phyloP scores from a whole-genome alignment of 768 basidiomycete genomes.

The Botryobasidium botryosum region DNA sequence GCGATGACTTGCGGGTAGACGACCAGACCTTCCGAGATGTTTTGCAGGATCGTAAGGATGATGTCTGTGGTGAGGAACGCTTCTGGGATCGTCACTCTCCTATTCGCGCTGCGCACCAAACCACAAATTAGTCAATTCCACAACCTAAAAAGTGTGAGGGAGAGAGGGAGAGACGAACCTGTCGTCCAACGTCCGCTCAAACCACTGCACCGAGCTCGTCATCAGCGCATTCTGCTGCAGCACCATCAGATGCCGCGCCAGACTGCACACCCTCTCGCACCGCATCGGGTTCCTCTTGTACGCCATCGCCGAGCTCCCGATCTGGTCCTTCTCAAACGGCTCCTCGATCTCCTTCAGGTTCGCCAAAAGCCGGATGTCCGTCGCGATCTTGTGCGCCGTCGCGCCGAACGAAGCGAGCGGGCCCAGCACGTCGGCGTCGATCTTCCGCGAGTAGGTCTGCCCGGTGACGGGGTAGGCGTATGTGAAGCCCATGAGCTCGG shows the following conservation, averaged over 20 bases:
- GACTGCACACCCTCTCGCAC: slow-evolving; percentile 89
- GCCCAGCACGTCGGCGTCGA: slow-evolving; percentile 82
- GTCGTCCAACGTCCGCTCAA: slow-evolving; percentile 95
- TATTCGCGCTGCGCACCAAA: slow-evolving; percentile 73
- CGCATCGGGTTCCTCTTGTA: slow-evolving; percentile 99
- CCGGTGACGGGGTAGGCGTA: slow-evolving; percentile 97
- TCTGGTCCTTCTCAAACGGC: slow-evolving; percentile 97
- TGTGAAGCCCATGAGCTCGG: slow-evolving; percentile 77
- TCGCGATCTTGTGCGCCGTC: slow-evolving; percentile 95
- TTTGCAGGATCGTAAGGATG: slow-evolving; percentile 85
- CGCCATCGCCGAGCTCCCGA: slow-evolving; percentile 94
- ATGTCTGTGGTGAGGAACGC: slow-evolving; percentile 96
- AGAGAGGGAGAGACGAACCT: slow-evolving; percentile 31
- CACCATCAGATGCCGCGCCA: slow-evolving; percentile 90
- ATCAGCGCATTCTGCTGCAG: slow-evolving; percentile 92
- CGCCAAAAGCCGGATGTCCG: slow-evolving; percentile 84
- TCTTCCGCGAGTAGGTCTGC: slow-evolving; percentile 96
- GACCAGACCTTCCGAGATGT: slow-evolving; percentile 96
- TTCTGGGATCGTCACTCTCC: slow-evolving; percentile 89
- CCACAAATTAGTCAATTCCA: background rate
- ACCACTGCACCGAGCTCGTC: slow-evolving; percentile 93
- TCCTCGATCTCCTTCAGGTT: slow-evolving; percentile 99
- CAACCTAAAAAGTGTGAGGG: background rate
- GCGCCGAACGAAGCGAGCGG: slow-evolving; percentile 83
- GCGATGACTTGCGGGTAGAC: slow-evolving; percentile 95